Percentiles rank a stretch among this genome's conserved stretches.
These are phyloP conservation scores for Hydrangea macrophylla DNA, from an alignment of 148 eudicot species.

Conservation along the genomic window DNA sequence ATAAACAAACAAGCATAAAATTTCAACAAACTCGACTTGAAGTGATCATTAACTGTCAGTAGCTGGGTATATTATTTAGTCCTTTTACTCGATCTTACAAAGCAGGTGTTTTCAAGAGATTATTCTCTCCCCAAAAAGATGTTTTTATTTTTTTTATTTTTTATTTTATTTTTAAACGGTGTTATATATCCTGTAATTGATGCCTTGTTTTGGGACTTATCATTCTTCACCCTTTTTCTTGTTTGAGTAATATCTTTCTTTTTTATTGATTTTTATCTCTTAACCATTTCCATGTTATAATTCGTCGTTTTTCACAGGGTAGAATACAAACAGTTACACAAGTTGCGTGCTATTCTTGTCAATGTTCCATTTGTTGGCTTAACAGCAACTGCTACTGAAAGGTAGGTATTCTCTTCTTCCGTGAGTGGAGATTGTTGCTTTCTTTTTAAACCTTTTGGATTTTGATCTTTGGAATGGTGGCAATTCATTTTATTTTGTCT, in stretches of 20 bases:
- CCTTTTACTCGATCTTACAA: neutral
- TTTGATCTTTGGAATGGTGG: no score
- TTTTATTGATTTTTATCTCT: neutral
- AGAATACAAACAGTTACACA: slow-evolving; percentile 74
- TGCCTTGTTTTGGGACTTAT: neutral
- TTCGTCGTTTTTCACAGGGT: slow-evolving; percentile 36
- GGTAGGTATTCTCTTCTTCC: slow-evolving; percentile 35
- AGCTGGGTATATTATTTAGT: slow-evolving; percentile 3
- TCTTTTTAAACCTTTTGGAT: neutral
- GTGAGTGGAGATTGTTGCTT: neutral
- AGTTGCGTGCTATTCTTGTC: slow-evolving; percentile 51
- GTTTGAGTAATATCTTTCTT: neutral
- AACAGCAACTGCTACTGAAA: slow-evolving; percentile 87
- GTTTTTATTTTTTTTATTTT: no score
- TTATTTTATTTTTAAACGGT: no score
- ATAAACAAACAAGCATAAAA: neutral
- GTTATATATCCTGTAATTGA: neutral
- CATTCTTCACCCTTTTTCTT: neutral
- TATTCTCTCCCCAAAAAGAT: neutral
- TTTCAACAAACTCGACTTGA: neutral
- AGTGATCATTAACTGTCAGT: neutral
- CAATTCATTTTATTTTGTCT: neutral
- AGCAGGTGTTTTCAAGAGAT: neutral
- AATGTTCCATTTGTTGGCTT: slow-evolving; percentile 73
- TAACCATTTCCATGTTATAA: neutral